Conservation (phyloP, 495 filamentous ascomycete genomes). For the Pyrenopolyporus hunteri region DNA sequence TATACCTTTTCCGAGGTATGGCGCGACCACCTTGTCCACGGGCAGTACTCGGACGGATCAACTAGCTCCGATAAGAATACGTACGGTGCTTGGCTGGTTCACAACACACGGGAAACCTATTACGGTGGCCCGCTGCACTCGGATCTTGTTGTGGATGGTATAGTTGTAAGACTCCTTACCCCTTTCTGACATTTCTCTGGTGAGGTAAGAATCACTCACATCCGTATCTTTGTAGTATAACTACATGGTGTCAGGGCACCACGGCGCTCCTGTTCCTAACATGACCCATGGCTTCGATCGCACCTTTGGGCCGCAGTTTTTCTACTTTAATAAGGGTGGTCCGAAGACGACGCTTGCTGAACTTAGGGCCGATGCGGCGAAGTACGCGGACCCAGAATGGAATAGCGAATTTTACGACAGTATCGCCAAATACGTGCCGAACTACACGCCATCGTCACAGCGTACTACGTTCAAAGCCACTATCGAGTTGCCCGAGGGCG, state of each 20-base stretch:
- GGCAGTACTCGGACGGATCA: conserved; percentile 59
- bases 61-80: conserved; percentile 54
- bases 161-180: conserved; percentile 56
- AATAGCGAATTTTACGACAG: conserved; percentile 60
- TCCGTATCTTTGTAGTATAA: conserved; percentile 30
- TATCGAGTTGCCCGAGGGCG: conserved; percentile 53
- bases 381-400: conserved; percentile 54
- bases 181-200: conserved; percentile 4
- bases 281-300: conserved; percentile 65
- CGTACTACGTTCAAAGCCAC: conserved; percentile 52
- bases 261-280: conserved; percentile 62
- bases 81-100: conserved; percentile 63
- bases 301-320: conserved; percentile 64
- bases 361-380: conserved; percentile 53
- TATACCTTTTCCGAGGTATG: conserved; percentile 61
- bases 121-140: conserved; percentile 63
- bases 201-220: neutral
- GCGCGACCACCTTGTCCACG: conserved; percentile 61
- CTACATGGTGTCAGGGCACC: conserved; percentile 59
- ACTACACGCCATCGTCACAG: conserved; percentile 53
- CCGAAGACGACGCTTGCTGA: conserved; percentile 45
- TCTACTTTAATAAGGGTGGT: conserved; percentile 59
- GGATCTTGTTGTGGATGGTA: conserved; percentile 63
- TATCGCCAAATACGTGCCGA: conserved; percentile 58
- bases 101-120: conserved; percentile 66